These are phyloP conservation scores for Pisolithus thermaeus DNA, from an alignment of 1,284 basidiomycete genomes.

Conservation along the genomic window DNA sequence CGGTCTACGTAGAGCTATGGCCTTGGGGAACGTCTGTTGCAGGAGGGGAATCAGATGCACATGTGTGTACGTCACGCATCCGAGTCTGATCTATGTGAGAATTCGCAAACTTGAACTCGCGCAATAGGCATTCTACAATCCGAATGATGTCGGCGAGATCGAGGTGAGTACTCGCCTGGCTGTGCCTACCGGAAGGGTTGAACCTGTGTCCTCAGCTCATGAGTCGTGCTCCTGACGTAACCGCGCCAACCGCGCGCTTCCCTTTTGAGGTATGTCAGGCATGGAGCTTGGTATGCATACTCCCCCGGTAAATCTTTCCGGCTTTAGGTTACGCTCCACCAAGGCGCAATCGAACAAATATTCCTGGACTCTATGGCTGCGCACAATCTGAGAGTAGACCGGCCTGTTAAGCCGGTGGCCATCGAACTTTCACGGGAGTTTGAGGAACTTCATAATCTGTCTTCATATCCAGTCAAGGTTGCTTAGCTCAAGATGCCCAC, in stretches of 20 bases:
- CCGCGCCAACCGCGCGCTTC: conserved; percentile 53
- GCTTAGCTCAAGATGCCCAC: conserved; percentile 7
- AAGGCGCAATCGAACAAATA: conserved; percentile 67
- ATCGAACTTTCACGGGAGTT: conserved; percentile 46
- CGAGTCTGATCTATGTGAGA: background rate
- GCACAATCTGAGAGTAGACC: conserved; percentile 51
- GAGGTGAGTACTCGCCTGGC: conserved; percentile 34
- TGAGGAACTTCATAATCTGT: conserved; percentile 35
- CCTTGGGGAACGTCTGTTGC: conserved; percentile 55
- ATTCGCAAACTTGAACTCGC: background rate
- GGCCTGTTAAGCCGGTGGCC: conserved; percentile 50
- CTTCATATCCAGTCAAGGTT: conserved; percentile 54
- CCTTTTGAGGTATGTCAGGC: conserved; percentile 50
- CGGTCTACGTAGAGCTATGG: conserved; percentile 56
- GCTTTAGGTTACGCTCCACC: conserved; percentile 60
- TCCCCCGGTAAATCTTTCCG: background rate
- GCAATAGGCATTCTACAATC: conserved; percentile 69
- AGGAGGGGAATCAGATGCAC: conserved; percentile 64
- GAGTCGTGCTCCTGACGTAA: conserved; percentile 53
- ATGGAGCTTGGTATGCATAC: background rate
- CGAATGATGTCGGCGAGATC: conserved; percentile 53
- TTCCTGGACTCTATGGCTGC: conserved; percentile 58
- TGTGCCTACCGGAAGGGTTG: background rate
- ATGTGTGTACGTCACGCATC: conserved; percentile 44
- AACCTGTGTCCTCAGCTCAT: conserved; percentile 42